Evolutionary conservation across 768 basidiomycete genomes (phyloP).

Genomic region (Auricularia auricula-judae): DNA sequence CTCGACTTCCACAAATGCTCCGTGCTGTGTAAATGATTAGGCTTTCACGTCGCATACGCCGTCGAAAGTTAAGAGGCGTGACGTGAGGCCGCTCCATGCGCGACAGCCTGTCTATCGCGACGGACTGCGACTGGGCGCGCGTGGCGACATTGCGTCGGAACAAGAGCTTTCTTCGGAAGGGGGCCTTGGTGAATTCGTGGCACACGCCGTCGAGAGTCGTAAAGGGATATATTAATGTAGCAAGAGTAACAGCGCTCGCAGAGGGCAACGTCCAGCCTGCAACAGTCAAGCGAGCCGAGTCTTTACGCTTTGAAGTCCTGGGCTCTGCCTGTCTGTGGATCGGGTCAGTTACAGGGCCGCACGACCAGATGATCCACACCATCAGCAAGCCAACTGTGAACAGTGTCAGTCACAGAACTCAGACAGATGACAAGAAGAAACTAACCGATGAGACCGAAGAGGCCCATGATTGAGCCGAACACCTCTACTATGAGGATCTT

Average conservation of each 20-base stretch:
- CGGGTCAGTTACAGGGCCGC: neutral
- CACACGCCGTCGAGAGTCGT: neutral
- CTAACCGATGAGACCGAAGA: slow-evolving; percentile 89
- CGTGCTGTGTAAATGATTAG: no score
- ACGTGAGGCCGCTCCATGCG: no score
- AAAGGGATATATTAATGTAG: neutral
- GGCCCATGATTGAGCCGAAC: slow-evolving; percentile 80
- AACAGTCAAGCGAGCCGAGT: neutral
- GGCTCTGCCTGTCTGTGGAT: neutral
- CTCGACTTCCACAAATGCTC: no score
- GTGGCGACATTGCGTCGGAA: no score
- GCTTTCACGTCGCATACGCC: no score
- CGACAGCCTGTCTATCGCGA: no score
- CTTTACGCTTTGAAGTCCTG: neutral
- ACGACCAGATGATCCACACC: slow-evolving; percentile 28
- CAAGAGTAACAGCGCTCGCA: neutral
- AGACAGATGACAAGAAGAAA: slow-evolving; percentile 9
- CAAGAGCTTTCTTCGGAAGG: no score
- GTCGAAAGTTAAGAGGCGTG: no score
- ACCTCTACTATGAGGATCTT: slow-evolving; percentile 96
- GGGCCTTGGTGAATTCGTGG: no score
- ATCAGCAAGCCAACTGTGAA: slow-evolving; percentile 68
- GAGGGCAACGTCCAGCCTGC: neutral
- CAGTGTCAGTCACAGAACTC: neutral
- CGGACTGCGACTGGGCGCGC: no score